Conservation (phyloP, 2,329 filamentous ascomycete species). For the Penicillium sp. region DNA sequence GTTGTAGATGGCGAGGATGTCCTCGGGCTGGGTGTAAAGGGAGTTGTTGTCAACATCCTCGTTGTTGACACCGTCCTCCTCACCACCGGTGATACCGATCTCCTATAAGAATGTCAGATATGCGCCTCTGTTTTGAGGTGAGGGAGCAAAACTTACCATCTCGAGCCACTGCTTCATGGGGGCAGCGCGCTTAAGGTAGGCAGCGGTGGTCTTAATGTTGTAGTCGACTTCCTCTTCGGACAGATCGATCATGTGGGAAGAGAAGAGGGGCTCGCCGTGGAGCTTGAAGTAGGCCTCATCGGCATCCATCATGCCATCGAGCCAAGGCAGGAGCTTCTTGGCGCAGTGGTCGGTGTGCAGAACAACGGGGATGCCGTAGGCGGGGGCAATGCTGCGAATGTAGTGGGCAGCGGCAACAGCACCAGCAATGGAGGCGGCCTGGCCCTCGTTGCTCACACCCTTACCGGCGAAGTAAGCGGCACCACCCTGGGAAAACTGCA, state of each 20-base stretch:
- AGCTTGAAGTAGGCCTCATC: conserved; percentile 95
- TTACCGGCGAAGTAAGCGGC: conserved; percentile 91
- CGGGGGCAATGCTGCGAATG: conserved; percentile 81
- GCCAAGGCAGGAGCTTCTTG: conserved; percentile 98
- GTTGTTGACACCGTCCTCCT: conserved; percentile 99
- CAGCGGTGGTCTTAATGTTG: conserved; percentile 89
- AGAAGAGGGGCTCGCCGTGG: conserved; percentile 90
- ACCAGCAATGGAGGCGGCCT: conserved; percentile 85
- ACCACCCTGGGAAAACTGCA: conserved; percentile 92
- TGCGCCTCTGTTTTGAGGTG: neutral
- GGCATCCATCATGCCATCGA: conserved; percentile 91
- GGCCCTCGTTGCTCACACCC: conserved; percentile 79
- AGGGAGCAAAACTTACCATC: conserved; percentile 64
- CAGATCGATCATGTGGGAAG: conserved; percentile 97
- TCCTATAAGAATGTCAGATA: conserved; percentile 48
- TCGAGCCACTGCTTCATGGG: conserved; percentile 99
- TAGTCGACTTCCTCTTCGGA: conserved; percentile 86
- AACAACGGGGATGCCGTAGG: conserved; percentile 86
- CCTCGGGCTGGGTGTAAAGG: conserved; percentile 96
- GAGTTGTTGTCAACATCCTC: conserved; percentile 95
- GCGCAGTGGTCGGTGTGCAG: conserved; percentile 98
- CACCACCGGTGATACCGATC: conserved; percentile 93
- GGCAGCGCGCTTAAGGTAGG: conserved; percentile 89
- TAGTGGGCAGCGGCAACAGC: conserved; percentile 88
- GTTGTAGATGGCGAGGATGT: conserved; percentile 89